Evolutionary conservation across 129 eudicot species (phyloP).

Genomic region (Flaveria sonorensis): DNA sequence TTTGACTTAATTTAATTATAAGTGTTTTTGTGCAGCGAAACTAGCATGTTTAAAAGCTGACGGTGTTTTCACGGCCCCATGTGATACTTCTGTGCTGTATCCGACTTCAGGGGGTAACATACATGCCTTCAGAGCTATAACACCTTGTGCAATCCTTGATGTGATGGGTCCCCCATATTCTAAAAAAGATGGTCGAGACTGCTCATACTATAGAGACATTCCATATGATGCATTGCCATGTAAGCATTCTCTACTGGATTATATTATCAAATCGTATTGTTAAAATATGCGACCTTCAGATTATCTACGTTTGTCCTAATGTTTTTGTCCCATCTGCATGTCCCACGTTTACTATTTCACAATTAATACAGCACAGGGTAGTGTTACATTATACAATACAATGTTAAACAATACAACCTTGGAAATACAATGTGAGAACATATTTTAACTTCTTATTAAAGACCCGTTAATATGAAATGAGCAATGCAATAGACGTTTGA

Average conservation of each 20-base stretch:
- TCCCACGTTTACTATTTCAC: too few relatives aligned
- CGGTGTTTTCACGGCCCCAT: constrained; percentile 61
- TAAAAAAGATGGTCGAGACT: constrained; percentile 70
- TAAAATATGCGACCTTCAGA: neutral
- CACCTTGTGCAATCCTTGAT: constrained; percentile 92
- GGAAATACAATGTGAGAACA: neutral
- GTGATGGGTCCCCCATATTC: constrained; percentile 95
- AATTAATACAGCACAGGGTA: too few relatives aligned
- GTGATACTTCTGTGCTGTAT: constrained; percentile 68
- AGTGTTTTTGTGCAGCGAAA: constrained; percentile 42
- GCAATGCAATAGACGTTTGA: neutral
- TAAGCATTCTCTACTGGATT: constrained; percentile 32
- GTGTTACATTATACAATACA: too few relatives aligned
- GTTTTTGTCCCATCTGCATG: neutral
- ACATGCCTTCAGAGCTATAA: constrained; percentile 75
- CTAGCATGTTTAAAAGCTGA: constrained; percentile 64
- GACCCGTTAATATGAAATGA: neutral
- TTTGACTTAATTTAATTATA: constrained; percentile 4
- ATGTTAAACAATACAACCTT: neutral
- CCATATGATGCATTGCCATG: constrained; percentile 44
- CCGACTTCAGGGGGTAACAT: constrained; percentile 94
- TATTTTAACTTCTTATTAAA: neutral
- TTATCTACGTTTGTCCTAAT: neutral
- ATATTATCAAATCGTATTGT: neutral
- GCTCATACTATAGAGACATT: constrained; percentile 65